Percentiles rank a stretch among this genome's conserved stretches.
These are phyloP conservation scores for Salix suchowensis DNA, from an alignment of 345 rosid genomes.

Conservation along the genomic window DNA sequence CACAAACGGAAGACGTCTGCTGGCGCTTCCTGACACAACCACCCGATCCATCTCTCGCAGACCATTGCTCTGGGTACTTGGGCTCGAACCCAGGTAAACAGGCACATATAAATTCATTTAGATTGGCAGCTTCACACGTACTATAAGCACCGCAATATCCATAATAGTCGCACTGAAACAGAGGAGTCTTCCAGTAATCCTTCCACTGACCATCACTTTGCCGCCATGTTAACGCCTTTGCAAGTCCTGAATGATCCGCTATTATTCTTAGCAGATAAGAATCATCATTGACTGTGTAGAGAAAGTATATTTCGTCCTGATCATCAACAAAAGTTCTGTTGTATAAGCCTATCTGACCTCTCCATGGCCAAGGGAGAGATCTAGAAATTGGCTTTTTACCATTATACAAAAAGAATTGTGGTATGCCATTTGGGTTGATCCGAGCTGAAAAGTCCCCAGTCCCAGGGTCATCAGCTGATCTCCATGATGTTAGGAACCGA, in stretches of 20 bases:
- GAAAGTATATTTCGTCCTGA: not conserved
- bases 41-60: not conserved
- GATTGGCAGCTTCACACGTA: not conserved
- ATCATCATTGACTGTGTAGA: too few species aligned
- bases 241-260: too few species aligned
- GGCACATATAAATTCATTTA: not conserved
- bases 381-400: not conserved
- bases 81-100: slow-evolving; percentile 10
- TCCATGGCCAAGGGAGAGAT: not conserved
- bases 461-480: not conserved
- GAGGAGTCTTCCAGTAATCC: too few species aligned
- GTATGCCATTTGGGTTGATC: not conserved
- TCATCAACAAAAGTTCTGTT: not conserved
- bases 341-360: not conserved
- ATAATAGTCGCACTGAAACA: too few species aligned
- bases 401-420: not conserved
- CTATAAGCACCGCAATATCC: not conserved
- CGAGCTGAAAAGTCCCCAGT: not conserved
- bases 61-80: not conserved
- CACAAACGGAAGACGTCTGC: not conserved
- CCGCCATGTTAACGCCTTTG: not conserved
- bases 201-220: too few species aligned
- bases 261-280: too few species aligned
- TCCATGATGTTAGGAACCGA: not conserved
- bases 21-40: slow-evolving; percentile 2